Base-by-base conservation (phyloP, 192 early-diverging fungal genomes). In the Coemansia sp. region DNA sequence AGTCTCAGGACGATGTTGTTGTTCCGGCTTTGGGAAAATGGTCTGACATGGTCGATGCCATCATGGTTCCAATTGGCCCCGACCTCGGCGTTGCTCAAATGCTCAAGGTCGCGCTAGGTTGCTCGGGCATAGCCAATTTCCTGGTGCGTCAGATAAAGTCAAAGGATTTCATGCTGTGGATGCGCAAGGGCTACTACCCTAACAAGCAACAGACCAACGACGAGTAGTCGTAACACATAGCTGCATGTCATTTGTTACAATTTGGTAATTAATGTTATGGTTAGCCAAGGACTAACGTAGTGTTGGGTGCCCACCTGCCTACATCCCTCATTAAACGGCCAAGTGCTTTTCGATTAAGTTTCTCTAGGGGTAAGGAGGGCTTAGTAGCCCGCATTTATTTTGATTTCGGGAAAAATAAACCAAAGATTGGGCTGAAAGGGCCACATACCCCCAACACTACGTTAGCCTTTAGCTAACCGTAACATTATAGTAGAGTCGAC, bases 21-120 rank as follows among this genome's bases (percentile, higher is more conserved):
- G 64, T 57, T 33, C 74, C 79, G 17, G 14, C 41, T n/a, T 65
- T 70, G 33, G 27, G 64, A 35, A 69, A 68, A 19, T 81, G 79
- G 79, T 51, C 61, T 0, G 74, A 77, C 40, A 59, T 66, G 40
- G 57, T 81, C 17, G 79, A 81, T 51, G 67, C 68, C 16, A 77
- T 73, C n/a, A 31, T 81, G 67, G 70, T 81, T 19, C 79, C 79
- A 14, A 76, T 81, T 33, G 79, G 79, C 2, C 71, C 79, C 7
- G 29, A 70, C 6, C 67, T 73, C 37, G 79, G 79, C 21, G 74
- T 77, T 6, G 74, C 50, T 13, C 79, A 81, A 41, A 42, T 64
- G 17, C 61, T 73, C 34, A 80, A 80, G 63, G 66, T 80, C 13
- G 66, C 73, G 8, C 56, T 80, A 6, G 73, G 78, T 5, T 19